Evolutionary conservation across 2,329 filamentous ascomycete species (phyloP), one percentile per base, ranked within the genome.

Genomic region (Ophiosphaerella herpotricha): DNA sequence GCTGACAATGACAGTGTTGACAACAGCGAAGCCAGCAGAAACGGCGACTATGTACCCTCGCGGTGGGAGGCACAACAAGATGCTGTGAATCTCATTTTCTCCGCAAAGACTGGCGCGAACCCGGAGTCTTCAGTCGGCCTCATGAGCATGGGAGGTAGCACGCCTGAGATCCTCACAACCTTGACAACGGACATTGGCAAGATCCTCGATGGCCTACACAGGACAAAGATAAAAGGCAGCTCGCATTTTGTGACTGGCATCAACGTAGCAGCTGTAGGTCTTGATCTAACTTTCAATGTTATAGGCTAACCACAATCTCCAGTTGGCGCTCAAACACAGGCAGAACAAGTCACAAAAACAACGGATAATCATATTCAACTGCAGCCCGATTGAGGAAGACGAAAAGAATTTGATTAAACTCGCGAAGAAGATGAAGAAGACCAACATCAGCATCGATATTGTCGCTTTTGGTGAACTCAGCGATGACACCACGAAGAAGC

Each of bases 361-460:
- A 81, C 89, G 94, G 61, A 96, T 99, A 81, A 89, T 99, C 76
- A 91, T 95, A 54, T 97, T 99, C 75, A 88, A 92, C 57, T 99
- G 94, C 82, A 96, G 91, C 36, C 89, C 92, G 24, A 87, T 97
- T 68, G 83, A 86, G 55, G 94, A 99, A 70, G 88, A 90, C 58
- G 89, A 97, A 75, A 94, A 94, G 78, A 85, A 88, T 46, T 85
- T 99, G 43, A 84, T 92, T 55, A 90, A 90, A 70, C 83, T 99
- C 26, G 92, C 94, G 38, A 96, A 94, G 80, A 95, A 94, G 79
- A 97, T 97, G 91, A 99, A 97, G 85, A 99, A 99, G 83, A 89
- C 88, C 75, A 93, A 90, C 69, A 90, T 96, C 53, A 90, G 87
- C 54, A 90, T 99, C 70, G 94, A 99, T 75, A 93, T 99, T 68